These are phyloP conservation scores for Pyrenophora graminea DNA, from an alignment of 2,329 filamentous ascomycete species.

Conservation along the genomic window DNA sequence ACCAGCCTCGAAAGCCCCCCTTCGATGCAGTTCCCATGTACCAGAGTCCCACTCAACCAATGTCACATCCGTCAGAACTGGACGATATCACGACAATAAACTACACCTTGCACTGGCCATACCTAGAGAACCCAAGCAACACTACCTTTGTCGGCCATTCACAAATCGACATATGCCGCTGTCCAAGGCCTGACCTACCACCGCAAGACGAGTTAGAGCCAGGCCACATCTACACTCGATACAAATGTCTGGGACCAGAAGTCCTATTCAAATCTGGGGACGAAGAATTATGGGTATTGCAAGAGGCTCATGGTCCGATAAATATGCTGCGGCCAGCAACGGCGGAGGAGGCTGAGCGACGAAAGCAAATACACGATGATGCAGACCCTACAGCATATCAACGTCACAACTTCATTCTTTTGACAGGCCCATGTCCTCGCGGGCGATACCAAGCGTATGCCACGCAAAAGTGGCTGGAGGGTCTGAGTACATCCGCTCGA, in stretches of 20 bases:
- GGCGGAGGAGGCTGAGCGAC: constrained; percentile 17
- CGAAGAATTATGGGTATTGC: constrained; percentile 33
- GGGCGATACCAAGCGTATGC: constrained; percentile 43
- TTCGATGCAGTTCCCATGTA: constrained; percentile 9
- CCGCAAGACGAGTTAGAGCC: constrained; percentile 10
- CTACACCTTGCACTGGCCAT: constrained; percentile 36
- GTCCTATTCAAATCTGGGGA: constrained; percentile 23
- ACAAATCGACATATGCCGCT: constrained; percentile 36
- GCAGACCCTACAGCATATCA: constrained; percentile 34
- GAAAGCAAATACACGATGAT: constrained; percentile 28
- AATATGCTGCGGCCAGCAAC: constrained; percentile 38
- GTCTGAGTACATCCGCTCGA: constrained; percentile 19
- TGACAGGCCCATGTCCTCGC: constrained; percentile 37
- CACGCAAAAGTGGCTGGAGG: constrained; percentile 31
- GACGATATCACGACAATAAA: constrained; percentile 44
- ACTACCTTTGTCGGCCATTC: constrained; percentile 34
- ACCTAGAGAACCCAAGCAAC: constrained; percentile 37
- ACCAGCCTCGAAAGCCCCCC: no score
- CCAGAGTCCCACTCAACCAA: constrained; percentile 20
- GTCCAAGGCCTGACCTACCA: constrained; percentile 18
- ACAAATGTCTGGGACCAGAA: constrained; percentile 29
- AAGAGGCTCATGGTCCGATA: constrained; percentile 28
- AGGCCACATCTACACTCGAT: constrained; percentile 40
- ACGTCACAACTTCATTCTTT: constrained; percentile 30
- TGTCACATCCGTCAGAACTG: constrained; percentile 34